Percentiles rank a stretch among this genome's conserved stretches.
Conservation (phyloP, 345 rosid genomes). For the Bruguiera gymnorhiza region DNA sequence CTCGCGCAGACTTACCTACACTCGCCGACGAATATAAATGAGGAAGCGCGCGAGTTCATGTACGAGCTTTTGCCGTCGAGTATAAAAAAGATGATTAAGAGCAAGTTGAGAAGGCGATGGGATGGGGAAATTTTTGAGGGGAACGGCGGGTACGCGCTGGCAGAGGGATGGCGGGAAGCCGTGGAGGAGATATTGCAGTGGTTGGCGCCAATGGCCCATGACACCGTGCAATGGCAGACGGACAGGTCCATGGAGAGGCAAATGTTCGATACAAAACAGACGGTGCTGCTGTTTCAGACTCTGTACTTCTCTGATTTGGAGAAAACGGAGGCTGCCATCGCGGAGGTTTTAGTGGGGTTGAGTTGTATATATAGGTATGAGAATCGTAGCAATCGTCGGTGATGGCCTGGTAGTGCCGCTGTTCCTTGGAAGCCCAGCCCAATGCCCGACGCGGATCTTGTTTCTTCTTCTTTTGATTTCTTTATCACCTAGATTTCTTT, state of each 20-base stretch:
- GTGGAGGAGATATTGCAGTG: conserved; percentile 41
- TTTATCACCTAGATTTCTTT: too few relatives aligned
- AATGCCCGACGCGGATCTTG: too few relatives aligned
- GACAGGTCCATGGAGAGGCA: conserved; percentile 50
- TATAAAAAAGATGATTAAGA: conserved; percentile 28
- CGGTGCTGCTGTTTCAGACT: conserved; percentile 46
- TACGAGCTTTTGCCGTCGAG: conserved; percentile 41
- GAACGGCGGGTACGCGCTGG: conserved; percentile 14
- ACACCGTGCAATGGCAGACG: conserved; percentile 51
- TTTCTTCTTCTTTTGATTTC: too few relatives aligned
- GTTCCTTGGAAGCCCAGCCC: too few relatives aligned
- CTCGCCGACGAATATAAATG: conserved; percentile 19
- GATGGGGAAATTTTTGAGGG: not conserved
- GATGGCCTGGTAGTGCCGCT: not conserved
- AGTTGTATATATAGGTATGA: conserved; percentile 40
- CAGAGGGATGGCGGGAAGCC: conserved; percentile 42
- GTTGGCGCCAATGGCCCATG: conserved; percentile 49
- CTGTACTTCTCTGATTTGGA: conserved; percentile 48
- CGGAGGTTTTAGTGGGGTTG: conserved; percentile 52
- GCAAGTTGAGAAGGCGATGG: conserved; percentile 34
- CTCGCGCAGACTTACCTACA: conserved; percentile 34
- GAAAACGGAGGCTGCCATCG: conserved; percentile 58
- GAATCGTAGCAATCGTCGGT: conserved; percentile 9
- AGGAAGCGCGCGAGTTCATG: conserved; percentile 34
- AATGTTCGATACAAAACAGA: conserved; percentile 33